These are phyloP conservation scores for Psilocybe tampanensis DNA, from an alignment of 768 basidiomycete genomes.

Conservation along the genomic window DNA sequence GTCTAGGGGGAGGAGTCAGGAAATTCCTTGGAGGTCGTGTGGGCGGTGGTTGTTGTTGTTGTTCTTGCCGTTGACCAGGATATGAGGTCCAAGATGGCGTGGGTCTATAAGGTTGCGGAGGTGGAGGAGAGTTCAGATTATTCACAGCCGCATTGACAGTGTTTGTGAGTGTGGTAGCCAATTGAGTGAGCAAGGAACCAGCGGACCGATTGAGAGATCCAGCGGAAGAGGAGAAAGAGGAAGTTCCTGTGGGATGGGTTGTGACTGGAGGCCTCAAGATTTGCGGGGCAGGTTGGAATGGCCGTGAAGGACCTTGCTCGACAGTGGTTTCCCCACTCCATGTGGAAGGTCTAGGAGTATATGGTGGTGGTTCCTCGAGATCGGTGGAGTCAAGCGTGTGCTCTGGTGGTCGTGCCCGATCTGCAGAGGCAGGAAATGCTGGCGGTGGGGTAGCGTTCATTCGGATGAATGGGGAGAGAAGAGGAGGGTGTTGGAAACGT, in stretches of 20 bases:
- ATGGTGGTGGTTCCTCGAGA: conserved; percentile 73
- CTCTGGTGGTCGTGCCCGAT: conserved; percentile 1
- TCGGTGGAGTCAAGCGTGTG: conserved; percentile 22
- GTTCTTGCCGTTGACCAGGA: conserved; percentile 22
- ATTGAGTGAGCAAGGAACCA: conserved; percentile 17
- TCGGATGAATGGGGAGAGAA: background rate
- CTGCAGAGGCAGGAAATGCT: conserved; percentile 1
- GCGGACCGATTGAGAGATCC: background rate
- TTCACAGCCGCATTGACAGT: conserved; percentile 18
- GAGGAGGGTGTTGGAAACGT: background rate
- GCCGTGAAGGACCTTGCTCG: conserved; percentile 62
- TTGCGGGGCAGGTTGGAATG: conserved; percentile 52
- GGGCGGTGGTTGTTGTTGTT: conserved; percentile 3
- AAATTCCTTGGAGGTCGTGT: background rate
- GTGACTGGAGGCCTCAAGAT: conserved; percentile 7
- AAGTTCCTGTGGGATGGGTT: background rate
- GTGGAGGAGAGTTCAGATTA: conserved; percentile 11
- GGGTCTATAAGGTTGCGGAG: conserved; percentile 5
- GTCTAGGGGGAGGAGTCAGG: conserved; percentile 19
- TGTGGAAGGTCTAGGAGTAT: conserved; percentile 57
- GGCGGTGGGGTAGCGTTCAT: conserved; percentile 3
- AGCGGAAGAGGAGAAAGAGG: background rate
- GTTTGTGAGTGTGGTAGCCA: conserved; percentile 18
- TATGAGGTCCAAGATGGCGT: conserved; percentile 25
- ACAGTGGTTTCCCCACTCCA: conserved; percentile 62